Conservation (phyloP, 2,329 filamentous ascomycete genomes). For the Fusarium nelsonii region DNA sequence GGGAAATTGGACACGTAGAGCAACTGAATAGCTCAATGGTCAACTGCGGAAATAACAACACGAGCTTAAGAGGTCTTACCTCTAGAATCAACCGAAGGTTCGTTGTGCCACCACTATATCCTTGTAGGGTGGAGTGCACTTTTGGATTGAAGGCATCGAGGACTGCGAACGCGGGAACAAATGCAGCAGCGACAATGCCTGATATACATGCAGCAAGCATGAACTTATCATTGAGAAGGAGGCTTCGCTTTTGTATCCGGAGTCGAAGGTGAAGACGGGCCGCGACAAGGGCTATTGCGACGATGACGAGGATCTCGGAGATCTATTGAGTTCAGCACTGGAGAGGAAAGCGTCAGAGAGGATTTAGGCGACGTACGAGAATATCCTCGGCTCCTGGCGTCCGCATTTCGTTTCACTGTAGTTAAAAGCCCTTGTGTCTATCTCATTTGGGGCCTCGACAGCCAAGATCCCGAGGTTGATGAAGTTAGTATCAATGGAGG, state of each 20-base stretch:
- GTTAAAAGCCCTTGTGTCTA: too few species aligned
- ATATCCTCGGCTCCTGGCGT: slow-evolving; percentile 6
- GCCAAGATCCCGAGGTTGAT: neutral
- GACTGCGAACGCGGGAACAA: slow-evolving; percentile 12
- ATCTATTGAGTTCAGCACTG: neutral
- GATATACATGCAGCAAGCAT: slow-evolving; percentile 39
- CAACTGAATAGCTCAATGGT: slow-evolving; percentile 2
- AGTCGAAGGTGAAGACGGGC: slow-evolving; percentile 38
- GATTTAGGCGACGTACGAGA: neutral
- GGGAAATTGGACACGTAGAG: slow-evolving; percentile 31
- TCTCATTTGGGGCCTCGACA: neutral
- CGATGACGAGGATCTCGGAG: slow-evolving; percentile 23
- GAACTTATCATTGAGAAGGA: slow-evolving; percentile 30
- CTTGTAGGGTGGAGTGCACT: slow-evolving; percentile 15
- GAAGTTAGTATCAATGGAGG: too few species aligned
- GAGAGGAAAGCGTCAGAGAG: too few species aligned
- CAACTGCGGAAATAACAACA: accelerated
- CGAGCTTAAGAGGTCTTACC: slow-evolving; percentile 4
- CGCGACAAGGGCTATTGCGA: slow-evolving; percentile 25
- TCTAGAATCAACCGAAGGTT: slow-evolving; percentile 14
- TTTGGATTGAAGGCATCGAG: slow-evolving; percentile 27
- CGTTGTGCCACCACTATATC: slow-evolving; percentile 5
- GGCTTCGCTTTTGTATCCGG: slow-evolving; percentile 20
- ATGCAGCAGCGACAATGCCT: slow-evolving; percentile 13
- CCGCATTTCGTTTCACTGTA: neutral